Conservation (phyloP, 2,329 filamentous ascomycete genomes). For the Colletotrichum sp. region DNA sequence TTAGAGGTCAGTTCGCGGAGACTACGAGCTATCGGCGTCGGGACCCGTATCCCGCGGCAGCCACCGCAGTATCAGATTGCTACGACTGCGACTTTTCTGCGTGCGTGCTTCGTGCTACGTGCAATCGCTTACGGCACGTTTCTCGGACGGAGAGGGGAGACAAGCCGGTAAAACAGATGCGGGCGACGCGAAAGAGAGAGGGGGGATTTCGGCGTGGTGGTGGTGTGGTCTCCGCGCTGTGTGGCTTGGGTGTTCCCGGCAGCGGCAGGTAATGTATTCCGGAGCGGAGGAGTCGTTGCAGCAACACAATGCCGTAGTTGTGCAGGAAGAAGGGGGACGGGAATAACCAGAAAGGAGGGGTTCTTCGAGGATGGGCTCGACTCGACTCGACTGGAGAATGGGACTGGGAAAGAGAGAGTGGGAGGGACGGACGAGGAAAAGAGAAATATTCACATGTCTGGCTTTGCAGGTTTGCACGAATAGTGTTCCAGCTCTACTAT, state of each 20-base stretch:
- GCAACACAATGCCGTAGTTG: not conserved
- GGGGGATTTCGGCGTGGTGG: conserved; percentile 3
- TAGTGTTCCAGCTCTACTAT: not conserved
- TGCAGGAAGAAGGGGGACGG: not conserved
- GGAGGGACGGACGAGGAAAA: not conserved
- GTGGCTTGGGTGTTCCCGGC: not conserved
- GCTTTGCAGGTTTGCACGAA: not conserved
- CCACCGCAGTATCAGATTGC: not conserved
- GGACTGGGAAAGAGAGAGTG: not conserved
- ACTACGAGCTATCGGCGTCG: not conserved
- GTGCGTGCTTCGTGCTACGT: not conserved
- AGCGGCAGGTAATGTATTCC: not conserved
- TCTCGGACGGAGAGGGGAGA: not conserved
- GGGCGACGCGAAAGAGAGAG: conserved; percentile 3
- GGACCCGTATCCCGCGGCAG: not conserved
- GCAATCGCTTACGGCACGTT: not conserved
- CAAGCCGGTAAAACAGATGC: conserved; percentile 6
- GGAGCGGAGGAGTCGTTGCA: not conserved
- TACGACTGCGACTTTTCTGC: not conserved
- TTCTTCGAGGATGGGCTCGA: not conserved
- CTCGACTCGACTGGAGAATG: not conserved
- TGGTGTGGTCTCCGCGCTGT: conserved; percentile 12
- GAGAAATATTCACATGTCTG: conserved; percentile 19
- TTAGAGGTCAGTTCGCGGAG: conserved; percentile 14
- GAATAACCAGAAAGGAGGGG: not conserved